Evolutionary conservation across 768 basidiomycete genomes (phyloP).

Genomic region (Sarcodon sp.): DNA sequence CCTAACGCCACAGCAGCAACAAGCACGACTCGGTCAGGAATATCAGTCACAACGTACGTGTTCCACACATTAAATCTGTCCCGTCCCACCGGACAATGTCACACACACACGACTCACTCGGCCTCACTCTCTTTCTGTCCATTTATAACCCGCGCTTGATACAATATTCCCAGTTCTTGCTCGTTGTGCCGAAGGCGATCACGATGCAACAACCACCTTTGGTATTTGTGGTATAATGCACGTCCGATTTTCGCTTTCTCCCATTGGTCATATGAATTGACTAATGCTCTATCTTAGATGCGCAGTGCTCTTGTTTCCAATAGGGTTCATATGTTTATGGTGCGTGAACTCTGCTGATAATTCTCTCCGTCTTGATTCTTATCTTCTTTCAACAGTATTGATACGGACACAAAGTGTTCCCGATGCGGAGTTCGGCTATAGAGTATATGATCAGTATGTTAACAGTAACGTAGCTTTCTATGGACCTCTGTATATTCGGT

Average conservation of each 20-base stretch:
- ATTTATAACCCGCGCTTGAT: too few relatives aligned
- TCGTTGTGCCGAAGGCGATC: not conserved
- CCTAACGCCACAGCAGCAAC: not conserved
- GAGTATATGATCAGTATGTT: not conserved
- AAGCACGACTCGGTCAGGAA: not conserved
- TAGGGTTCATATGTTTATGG: not conserved
- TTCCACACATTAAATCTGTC: not conserved
- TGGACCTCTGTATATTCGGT: too few relatives aligned
- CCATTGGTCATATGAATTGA: too few relatives aligned
- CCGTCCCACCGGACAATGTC: not conserved
- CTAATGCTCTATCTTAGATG: not conserved
- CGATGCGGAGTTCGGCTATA: not conserved
- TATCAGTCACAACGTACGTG: not conserved
- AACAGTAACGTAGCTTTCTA: too few relatives aligned
- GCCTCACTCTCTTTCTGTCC: too few relatives aligned
- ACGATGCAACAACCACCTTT: not conserved
- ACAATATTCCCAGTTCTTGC: not conserved
- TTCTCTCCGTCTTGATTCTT: not conserved
- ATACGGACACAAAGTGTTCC: not conserved
- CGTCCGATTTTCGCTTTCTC: too few relatives aligned
- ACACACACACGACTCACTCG: too few relatives aligned
- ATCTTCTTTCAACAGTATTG: not conserved
- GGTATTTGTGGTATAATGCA: not conserved
- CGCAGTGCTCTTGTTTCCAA: not conserved
- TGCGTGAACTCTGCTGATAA: not conserved